A percentile compares a stretch with the other conserved stretches of the same genome.
Evolutionary conservation across 2,329 filamentous ascomycete species (phyloP).

Genomic region (Colletotrichum sp.): DNA sequence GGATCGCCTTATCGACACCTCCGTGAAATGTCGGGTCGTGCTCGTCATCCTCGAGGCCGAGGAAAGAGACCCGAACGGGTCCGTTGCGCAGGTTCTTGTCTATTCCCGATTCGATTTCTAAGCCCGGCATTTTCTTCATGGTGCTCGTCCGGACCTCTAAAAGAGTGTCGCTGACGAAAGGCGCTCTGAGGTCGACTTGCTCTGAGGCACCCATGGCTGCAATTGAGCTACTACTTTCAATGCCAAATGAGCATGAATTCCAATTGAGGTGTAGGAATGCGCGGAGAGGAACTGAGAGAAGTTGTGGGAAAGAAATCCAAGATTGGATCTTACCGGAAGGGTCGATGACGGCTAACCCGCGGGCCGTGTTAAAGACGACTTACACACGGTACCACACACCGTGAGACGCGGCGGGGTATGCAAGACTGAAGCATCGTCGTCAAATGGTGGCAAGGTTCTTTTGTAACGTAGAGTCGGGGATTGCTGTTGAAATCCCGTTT

Average conservation of each 20-base stretch:
- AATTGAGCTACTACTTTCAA: background rate
- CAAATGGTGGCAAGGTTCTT: background rate
- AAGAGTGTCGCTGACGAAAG: conserved; percentile 53
- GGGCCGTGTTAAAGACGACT: background rate
- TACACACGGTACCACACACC: background rate
- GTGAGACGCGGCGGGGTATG: background rate
- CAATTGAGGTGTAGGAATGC: background rate
- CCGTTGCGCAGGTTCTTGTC: conserved; percentile 53
- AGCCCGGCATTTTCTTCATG: conserved; percentile 58
- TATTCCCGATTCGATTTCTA: conserved; percentile 61
- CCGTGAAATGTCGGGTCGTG: conserved; percentile 68
- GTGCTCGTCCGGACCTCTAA: conserved; percentile 62
- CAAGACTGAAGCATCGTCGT: background rate
- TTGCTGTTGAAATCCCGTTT: background rate
- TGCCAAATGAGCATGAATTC: background rate
- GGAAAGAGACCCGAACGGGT: conserved; percentile 48
- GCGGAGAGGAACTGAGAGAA: background rate
- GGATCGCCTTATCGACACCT: conserved; percentile 67
- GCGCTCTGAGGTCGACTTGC: conserved; percentile 43
- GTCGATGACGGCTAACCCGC: background rate
- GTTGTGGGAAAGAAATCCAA: too few species aligned
- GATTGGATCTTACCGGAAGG: background rate
- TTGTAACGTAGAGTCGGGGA: background rate
- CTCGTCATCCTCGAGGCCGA: conserved; percentile 64
- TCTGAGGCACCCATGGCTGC: conserved; percentile 12